A percentile compares a stretch with the other conserved stretches of the same genome.
phyloP scores from a whole-genome alignment of 1,139 yeast species.

The Taiozyma sp. region DNA sequence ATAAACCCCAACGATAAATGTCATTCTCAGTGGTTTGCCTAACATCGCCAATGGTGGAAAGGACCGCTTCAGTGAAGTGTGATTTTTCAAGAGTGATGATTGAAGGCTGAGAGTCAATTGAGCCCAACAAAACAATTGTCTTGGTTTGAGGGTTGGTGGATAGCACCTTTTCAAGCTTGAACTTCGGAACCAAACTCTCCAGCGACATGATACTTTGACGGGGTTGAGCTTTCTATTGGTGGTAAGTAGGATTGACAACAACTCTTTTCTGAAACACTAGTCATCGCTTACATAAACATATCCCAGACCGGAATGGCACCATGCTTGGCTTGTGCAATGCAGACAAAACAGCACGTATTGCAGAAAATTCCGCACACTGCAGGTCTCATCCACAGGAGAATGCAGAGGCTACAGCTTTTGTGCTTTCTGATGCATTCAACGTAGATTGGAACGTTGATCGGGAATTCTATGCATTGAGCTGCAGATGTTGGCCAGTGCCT shows the following conservation, averaged over 20 bases:
- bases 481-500: neutral
- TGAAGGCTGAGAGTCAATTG: slow-evolving; percentile 54
- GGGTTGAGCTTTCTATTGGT: too few relatives aligned
- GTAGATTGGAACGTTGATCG: neutral
- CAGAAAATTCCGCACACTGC: neutral
- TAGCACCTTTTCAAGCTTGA: slow-evolving; percentile 40
- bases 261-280: neutral
- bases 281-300: neutral
- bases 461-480: neutral
- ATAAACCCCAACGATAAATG: slow-evolving; percentile 78
- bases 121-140: slow-evolving; percentile 59
- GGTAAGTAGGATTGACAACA: too few relatives aligned
- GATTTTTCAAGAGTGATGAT: slow-evolving; percentile 74
- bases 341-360: neutral
- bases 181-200: slow-evolving; percentile 22
- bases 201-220: slow-evolving; percentile 10
- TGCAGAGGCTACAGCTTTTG: neutral
- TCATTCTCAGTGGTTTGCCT: slow-evolving; percentile 64
- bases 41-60: slow-evolving; percentile 32
- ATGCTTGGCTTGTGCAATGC: neutral
- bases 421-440: neutral
- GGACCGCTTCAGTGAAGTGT: slow-evolving; percentile 40
- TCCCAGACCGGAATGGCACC: too few relatives aligned
- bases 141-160: slow-evolving; percentile 63
- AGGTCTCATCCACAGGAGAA: neutral